Evolutionary conservation across 306 rosid genomes (phyloP).

Genomic region (Betula pendula): DNA sequence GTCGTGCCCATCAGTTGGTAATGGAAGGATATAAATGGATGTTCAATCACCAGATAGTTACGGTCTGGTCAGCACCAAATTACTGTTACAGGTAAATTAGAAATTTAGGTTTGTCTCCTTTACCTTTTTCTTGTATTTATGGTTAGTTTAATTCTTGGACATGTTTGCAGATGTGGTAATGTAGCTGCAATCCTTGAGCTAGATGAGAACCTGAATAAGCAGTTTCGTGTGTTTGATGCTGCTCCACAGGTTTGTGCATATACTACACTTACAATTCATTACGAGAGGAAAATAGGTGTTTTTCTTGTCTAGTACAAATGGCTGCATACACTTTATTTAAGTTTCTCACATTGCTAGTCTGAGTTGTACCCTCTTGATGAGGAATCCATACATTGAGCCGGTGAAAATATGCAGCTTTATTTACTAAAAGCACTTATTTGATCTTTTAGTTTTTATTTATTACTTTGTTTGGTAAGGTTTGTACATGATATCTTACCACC

Average conservation of each 20-base stretch:
- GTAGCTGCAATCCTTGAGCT: conserved; percentile 95
- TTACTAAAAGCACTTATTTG: not conserved
- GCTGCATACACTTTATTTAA: not conserved
- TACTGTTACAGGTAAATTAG: conserved; percentile 84
- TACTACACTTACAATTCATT: conserved; percentile 22
- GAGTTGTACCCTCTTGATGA: not conserved
- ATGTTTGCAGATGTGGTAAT: conserved; percentile 82
- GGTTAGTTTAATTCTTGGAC: conserved; percentile 25
- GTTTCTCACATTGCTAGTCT: not conserved
- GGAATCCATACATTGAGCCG: not conserved
- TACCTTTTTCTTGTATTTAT: conserved; percentile 20
- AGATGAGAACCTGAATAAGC: conserved; percentile 84
- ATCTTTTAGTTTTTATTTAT: not conserved
- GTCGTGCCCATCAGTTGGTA: conserved; percentile 99
- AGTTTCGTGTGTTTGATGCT: conserved; percentile 91
- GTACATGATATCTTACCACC: not conserved
- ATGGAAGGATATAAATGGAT: conserved; percentile 99
- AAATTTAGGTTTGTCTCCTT: conserved; percentile 16
- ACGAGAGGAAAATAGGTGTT: not conserved
- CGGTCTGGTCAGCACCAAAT: conserved; percentile 99
- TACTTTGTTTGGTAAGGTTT: not conserved
- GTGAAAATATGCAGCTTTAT: not conserved
- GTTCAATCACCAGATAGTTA: conserved; percentile 96
- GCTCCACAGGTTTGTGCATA: conserved; percentile 86
- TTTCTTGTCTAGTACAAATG: not conserved